These are phyloP conservation scores for Actinomortierella wolfii DNA, from an alignment of 371 early-diverging fungal species.

Conservation along the genomic window DNA sequence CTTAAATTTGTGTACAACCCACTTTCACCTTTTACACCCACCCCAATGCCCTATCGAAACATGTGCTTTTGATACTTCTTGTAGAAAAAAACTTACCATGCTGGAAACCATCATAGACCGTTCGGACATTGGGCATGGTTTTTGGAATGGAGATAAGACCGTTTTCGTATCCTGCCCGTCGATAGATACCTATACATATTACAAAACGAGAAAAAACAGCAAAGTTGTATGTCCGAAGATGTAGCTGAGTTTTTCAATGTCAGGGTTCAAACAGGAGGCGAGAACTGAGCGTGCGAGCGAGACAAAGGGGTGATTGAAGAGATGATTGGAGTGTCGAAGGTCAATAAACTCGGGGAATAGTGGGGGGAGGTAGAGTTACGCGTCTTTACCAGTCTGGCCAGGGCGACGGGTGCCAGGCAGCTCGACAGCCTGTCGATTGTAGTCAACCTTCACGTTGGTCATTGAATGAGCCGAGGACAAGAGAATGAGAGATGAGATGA, in stretches of 20 bases:
- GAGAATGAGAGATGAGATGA: not conserved
- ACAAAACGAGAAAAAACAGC: too few relatives aligned
- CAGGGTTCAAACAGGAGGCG: too few relatives aligned
- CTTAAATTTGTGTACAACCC: too few relatives aligned
- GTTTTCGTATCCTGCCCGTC: slow-evolving; percentile 27
- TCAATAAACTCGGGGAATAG: not conserved
- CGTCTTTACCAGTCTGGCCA: slow-evolving; percentile 39
- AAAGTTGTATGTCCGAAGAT: too few relatives aligned
- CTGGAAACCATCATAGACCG: slow-evolving; percentile 45
- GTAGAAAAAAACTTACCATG: slow-evolving; percentile 14
- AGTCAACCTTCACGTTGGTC: not conserved
- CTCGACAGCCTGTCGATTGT: slow-evolving; percentile 29
- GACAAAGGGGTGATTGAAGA: too few relatives aligned
- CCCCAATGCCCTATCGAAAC: too few relatives aligned
- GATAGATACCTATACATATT: slow-evolving; percentile 35
- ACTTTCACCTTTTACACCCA: too few relatives aligned
- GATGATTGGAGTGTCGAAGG: too few relatives aligned
- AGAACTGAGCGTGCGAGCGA: too few relatives aligned
- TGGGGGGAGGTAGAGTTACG: too few relatives aligned
- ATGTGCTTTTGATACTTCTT: not conserved
- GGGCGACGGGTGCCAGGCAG: slow-evolving; percentile 36
- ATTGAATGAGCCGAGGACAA: not conserved
- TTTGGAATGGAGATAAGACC: slow-evolving; percentile 14
- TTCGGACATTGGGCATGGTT: slow-evolving; percentile 30
- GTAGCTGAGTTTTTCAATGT: too few relatives aligned